Percentiles rank a stretch among this genome's conserved stretches.
These are phyloP conservation scores for Globisporangium cylindrosporum DNA, from an alignment of 352 stramenopile genomes.

Conservation along the genomic window DNA sequence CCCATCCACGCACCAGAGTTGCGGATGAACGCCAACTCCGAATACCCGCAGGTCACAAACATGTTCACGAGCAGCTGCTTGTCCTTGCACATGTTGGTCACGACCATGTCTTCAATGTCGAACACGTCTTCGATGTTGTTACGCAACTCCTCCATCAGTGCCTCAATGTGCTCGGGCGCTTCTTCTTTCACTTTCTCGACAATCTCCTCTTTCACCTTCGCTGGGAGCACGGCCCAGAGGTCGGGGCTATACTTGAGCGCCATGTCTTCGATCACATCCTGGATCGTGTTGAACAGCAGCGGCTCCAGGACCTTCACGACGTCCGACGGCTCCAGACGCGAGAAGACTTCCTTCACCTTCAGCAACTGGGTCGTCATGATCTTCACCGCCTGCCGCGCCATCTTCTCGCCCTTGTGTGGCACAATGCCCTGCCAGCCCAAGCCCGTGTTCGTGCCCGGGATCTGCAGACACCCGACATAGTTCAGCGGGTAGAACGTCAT, in stretches of 20 bases:
- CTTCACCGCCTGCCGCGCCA: constrained; percentile 92
- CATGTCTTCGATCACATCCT: constrained; percentile 87
- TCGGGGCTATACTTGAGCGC: constrained; percentile 88
- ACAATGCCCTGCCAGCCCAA: constrained; percentile 98
- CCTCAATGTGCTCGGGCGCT: constrained; percentile 86
- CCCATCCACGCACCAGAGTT: constrained; percentile 90
- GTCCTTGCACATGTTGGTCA: constrained; percentile 92
- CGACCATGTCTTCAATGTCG: constrained; percentile 95
- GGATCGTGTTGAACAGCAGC: constrained; percentile 88
- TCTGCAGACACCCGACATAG: constrained; percentile 90
- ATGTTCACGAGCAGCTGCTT: constrained; percentile 96
- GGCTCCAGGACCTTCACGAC: constrained; percentile 93
- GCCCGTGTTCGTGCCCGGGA: constrained; percentile 87
- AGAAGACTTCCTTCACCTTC: constrained; percentile 91
- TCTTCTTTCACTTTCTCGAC: constrained; percentile 95
- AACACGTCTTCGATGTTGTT: constrained; percentile 95
- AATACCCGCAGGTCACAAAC: constrained; percentile 91
- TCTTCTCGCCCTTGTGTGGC: constrained; percentile 95
- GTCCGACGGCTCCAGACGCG: constrained; percentile 83
- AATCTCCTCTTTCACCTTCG: constrained; percentile 88
- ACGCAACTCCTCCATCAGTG: constrained; percentile 94
- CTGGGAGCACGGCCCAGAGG: constrained; percentile 72
- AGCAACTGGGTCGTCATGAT: constrained; percentile 95
- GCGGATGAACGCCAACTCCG: constrained; percentile 90
- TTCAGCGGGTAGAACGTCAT: constrained; percentile 98